Conservation (phyloP, 1,284 basidiomycete species). For the Hortiboletus rubellus region DNA sequence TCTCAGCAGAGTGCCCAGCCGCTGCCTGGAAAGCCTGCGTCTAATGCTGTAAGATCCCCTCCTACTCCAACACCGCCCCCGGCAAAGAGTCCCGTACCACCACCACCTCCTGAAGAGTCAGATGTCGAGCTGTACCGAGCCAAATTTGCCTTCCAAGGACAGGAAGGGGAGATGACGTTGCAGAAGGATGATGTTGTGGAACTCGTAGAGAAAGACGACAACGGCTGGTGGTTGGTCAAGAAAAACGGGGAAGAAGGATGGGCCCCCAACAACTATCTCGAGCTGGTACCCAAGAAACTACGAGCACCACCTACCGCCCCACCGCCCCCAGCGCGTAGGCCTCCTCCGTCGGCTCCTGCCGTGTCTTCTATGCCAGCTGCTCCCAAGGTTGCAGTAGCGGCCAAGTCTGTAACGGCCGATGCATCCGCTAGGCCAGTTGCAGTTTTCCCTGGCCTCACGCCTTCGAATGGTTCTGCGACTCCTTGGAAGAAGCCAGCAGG, state of each 20-base stretch:
- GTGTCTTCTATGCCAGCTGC: conserved; percentile 35
- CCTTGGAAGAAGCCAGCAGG: conserved; percentile 69
- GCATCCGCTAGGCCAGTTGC: conserved; percentile 66
- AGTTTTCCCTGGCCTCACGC: conserved; percentile 69
- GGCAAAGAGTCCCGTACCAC: conserved; percentile 40
- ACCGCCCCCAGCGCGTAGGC: conserved; percentile 63
- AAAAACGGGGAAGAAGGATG: conserved; percentile 86
- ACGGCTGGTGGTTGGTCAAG: conserved; percentile 97
- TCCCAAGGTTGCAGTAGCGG: conserved; percentile 39
- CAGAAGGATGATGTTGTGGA: conserved; percentile 92
- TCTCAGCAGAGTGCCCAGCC: conserved; percentile 59
- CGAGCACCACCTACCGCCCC: conserved; percentile 63
- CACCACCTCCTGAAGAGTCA: conserved; percentile 57
- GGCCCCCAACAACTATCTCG: conserved; percentile 94
- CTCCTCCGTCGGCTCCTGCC: conserved; percentile 44
- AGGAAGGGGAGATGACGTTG: conserved; percentile 89
- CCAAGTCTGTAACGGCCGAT: conserved; percentile 52
- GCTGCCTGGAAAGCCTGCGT: conserved; percentile 50
- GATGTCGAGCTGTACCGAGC: conserved; percentile 80
- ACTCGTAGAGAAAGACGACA: conserved; percentile 90
- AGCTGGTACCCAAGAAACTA: conserved; percentile 66
- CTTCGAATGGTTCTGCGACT: conserved; percentile 63
- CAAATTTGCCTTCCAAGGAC: conserved; percentile 86
- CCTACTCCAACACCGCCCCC: conserved; percentile 42
- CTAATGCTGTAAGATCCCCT: conserved; percentile 27